Evolutionary conservation across 176 grass and related monocot species (phyloP).

Genomic region (Zea luxurians): DNA sequence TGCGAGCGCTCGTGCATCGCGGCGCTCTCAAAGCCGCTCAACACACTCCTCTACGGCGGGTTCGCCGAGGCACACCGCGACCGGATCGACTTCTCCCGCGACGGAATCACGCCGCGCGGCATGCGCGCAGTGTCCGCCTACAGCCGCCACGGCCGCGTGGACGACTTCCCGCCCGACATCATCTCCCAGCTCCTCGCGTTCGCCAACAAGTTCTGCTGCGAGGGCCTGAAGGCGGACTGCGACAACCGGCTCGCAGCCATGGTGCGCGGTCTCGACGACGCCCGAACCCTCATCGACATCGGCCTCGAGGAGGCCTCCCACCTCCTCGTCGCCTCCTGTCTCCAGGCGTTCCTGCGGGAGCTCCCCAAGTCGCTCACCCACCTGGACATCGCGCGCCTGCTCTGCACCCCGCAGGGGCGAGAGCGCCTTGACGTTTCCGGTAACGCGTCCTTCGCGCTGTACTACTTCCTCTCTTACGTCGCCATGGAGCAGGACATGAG

Average conservation of each 20-base stretch:
- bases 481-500: conserved; percentile 88
- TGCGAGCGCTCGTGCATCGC: conserved; percentile 89
- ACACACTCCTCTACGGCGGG: conserved; percentile 84
- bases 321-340: conserved; percentile 77
- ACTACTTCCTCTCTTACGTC: conserved; percentile 81
- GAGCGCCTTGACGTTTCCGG: conserved; percentile 62
- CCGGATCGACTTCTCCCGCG: conserved; percentile 74
- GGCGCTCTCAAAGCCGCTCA: conserved; percentile 71
- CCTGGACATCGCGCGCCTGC: conserved; percentile 59
- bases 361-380: conserved; percentile 72
- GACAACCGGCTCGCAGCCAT: conserved; percentile 70
- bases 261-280: conserved; percentile 59
- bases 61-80: conserved; percentile 82
- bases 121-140: conserved; percentile 75
- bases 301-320: conserved; percentile 75
- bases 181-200: conserved; percentile 77
- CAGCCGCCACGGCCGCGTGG: conserved; percentile 55
- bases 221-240: conserved; percentile 73
- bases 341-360: conserved; percentile 94
- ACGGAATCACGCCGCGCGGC: conserved; percentile 66
- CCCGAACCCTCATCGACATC: conserved; percentile 68
- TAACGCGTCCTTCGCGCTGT: conserved; percentile 77
- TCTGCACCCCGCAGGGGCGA: conserved; percentile 77
- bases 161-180: conserved; percentile 58
- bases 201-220: conserved; percentile 92